Evolutionary conservation across 129 eudicot genomes (phyloP), one percentile per base, ranked within the genome.

Genomic region (Artemisia annua): DNA sequence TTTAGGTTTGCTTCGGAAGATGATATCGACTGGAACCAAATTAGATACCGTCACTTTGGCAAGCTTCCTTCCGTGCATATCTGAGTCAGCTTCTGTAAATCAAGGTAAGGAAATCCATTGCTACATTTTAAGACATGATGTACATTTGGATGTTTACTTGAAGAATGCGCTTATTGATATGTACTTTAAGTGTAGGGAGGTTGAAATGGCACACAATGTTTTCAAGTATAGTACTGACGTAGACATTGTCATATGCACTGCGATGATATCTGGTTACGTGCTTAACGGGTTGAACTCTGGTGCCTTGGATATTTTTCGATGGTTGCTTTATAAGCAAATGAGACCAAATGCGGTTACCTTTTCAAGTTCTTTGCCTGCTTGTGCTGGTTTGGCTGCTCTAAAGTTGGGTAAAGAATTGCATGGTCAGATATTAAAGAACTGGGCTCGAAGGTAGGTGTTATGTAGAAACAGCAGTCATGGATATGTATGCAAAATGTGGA

Each of bases 401-500:
- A 79, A 63, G 28, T 63, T 81, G 75, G 98, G 98, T 5, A 94
- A 73, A 82, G 96, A 87, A 83, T 59, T 90, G 60, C 98, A 94
- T 10, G 87, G 92, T 66, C 54, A 73, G 71, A 71, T 85, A 44
- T 65, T 88, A 1, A 86, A 78, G 63, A 78, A 63, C 12, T n/a
- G 87, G 91, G 70, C 56, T 87, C 0, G 92, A 87, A 54, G 69
- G 56, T 44, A 87, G 75, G 55, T 81, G 86, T 63, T 83, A 87
- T 72, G 81, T 94, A 22, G 92, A 89, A 13, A 94, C 91, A 24
- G 87, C 98, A 1, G 49, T 90, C 11, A 52, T 76, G 0, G 97
- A 90, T 68, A 94, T 94, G 97, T 94, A 94, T 64, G 88, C 95
- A 7, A 90, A 88, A 79, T 90, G 96, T 77, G 94, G 89, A 62